These are phyloP conservation scores for Tricholoma bakamatsutake DNA, from an alignment of 768 basidiomycete species.

Conservation along the genomic window DNA sequence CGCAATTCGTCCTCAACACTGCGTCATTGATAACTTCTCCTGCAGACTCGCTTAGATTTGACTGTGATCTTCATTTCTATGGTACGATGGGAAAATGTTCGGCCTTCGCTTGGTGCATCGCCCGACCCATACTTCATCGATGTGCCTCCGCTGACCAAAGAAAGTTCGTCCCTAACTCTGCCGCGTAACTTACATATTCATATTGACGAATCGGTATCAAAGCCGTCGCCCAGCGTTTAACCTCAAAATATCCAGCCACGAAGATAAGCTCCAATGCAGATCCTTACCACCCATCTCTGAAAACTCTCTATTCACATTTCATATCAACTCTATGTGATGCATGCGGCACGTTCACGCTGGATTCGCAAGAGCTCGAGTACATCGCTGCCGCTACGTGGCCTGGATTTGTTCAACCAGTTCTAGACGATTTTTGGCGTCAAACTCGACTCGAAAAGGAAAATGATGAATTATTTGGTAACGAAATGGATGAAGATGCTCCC, in stretches of 20 bases:
- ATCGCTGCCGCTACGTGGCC: slow-evolving; percentile 79
- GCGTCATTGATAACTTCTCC: slow-evolving; percentile 3
- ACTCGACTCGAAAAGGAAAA: slow-evolving; percentile 8
- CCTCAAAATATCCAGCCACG: slow-evolving; percentile 28
- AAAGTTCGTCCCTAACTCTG: slow-evolving; percentile 35
- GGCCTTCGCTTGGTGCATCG: slow-evolving; percentile 62
- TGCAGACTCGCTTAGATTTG: slow-evolving; percentile 53
- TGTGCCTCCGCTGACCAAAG: slow-evolving; percentile 45
- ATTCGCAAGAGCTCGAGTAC: slow-evolving; percentile 68
- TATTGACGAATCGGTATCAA: slow-evolving; percentile 1
- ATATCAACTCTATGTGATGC: slow-evolving; percentile 49
- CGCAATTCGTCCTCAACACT: neutral
- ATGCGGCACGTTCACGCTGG: slow-evolving; percentile 59
- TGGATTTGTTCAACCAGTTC: slow-evolving; percentile 64
- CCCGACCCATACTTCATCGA: slow-evolving; percentile 70
- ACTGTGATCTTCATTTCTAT: slow-evolving; percentile 60
- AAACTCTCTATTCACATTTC: slow-evolving; percentile 61
- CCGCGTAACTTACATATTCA: neutral
- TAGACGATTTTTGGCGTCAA: slow-evolving; percentile 37
- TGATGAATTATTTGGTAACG: slow-evolving; percentile 18
- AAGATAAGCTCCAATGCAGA: slow-evolving; percentile 7
- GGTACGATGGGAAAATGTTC: slow-evolving; percentile 65
- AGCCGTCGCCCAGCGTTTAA: slow-evolving; percentile 32
- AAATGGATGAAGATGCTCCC: slow-evolving; percentile 17
- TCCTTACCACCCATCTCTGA: slow-evolving; percentile 50